A percentile compares a stretch with the other conserved stretches of the same genome.
Evolutionary conservation across 2,329 filamentous ascomycete genomes (phyloP).

Genomic region (Purpureocillium lavendulum): DNA sequence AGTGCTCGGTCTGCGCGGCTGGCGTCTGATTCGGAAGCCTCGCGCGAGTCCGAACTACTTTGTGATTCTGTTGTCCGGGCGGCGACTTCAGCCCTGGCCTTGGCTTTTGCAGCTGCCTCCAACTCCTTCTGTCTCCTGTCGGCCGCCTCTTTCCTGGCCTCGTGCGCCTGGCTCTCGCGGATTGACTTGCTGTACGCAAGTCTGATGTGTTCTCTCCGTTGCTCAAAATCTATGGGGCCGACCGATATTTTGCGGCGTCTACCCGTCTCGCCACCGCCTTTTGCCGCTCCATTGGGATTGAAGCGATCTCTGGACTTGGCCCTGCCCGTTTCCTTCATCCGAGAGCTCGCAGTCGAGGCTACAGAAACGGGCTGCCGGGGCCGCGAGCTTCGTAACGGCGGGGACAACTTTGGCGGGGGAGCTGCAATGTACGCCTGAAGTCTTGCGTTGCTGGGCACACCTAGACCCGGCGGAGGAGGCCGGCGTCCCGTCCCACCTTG

Average conservation of each 20-base stretch:
- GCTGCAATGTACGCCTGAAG: constrained; percentile 68
- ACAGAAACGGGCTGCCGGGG: constrained; percentile 72
- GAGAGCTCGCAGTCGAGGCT: constrained; percentile 63
- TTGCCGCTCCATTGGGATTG: constrained; percentile 18
- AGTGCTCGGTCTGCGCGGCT: too few relatives aligned
- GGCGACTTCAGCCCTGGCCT: too few relatives aligned
- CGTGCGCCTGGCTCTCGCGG: constrained; percentile 59
- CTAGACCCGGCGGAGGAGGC: constrained; percentile 30
- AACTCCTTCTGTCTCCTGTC: constrained; percentile 42
- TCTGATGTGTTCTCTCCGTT: constrained; percentile 72
- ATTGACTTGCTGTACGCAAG: constrained; percentile 81
- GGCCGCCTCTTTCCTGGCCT: constrained; percentile 43
- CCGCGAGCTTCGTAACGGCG: constrained; percentile 70
- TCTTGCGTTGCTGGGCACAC: constrained; percentile 43
- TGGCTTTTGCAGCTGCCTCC: constrained; percentile 33
- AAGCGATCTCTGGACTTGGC: constrained; percentile 35
- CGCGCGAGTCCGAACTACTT: too few relatives aligned
- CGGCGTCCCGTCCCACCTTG: constrained; percentile 26
- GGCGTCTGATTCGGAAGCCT: too few relatives aligned
- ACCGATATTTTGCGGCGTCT: constrained; percentile 50
- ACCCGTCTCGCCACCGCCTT: constrained; percentile 27
- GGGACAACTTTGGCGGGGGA: constrained; percentile 65
- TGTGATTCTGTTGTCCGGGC: too few relatives aligned
- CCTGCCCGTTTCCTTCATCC: constrained; percentile 55
- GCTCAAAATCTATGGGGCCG: constrained; percentile 76